Evolutionary conservation across 73 alveolate genomes (phyloP).

Genomic region (Paramecium pentaurelia): DNA sequence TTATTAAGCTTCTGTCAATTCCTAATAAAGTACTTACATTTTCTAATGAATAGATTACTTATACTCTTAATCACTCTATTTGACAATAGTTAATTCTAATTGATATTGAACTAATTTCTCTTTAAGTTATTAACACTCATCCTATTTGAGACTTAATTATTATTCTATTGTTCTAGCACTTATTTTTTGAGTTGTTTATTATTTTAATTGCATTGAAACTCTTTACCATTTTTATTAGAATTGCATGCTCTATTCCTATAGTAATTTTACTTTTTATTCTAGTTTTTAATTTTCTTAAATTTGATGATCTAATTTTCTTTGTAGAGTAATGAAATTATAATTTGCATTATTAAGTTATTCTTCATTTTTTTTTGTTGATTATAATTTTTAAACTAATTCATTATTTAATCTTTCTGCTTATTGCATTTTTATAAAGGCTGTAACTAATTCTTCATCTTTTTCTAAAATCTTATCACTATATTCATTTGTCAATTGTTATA

Average conservation of each 20-base stretch:
- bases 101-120: neutral
- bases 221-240: constrained; percentile 15
- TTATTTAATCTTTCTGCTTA: neutral
- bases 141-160: neutral
- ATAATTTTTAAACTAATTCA: neutral
- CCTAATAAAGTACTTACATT: neutral
- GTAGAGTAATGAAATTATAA: neutral
- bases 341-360: constrained; percentile 34
- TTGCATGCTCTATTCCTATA: neutral
- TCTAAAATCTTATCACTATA: neutral
- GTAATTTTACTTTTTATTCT: neutral
- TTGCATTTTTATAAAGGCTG: neutral
- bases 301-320: neutral
- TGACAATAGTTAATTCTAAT: neutral
- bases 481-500: neutral
- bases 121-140: neutral
- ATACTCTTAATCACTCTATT: constrained; percentile 24
- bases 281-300: neutral
- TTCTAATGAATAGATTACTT: neutral
- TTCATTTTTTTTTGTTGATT: neutral
- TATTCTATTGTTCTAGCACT: neutral
- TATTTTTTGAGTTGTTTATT: neutral
- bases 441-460: constrained; percentile 25
- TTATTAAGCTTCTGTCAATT: neutral
- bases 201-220: neutral